phyloP scores from a whole-genome alignment of 768 basidiomycete species.

The Leucosporidium scottii region DNA sequence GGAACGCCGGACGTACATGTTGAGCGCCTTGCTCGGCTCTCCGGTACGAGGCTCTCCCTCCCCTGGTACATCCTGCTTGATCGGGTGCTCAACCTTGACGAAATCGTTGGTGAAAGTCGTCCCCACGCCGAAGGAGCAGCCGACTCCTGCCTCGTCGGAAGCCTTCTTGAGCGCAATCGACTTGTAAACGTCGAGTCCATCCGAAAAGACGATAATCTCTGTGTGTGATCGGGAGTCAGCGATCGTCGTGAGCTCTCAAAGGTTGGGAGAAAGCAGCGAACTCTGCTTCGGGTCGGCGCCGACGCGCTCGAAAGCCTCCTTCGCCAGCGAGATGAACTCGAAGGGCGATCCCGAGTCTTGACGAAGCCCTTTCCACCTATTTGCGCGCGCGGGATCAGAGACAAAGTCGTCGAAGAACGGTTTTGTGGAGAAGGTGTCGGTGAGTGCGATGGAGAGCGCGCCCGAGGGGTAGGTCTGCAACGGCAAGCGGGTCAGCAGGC shows the following conservation, averaged over 20 bases:
- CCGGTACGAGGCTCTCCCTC: slow-evolving; percentile 38
- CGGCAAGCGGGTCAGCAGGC: slow-evolving; percentile 39
- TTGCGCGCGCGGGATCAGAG: slow-evolving; percentile 51
- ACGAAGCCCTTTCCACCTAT: slow-evolving; percentile 71
- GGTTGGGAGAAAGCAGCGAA: slow-evolving; percentile 2
- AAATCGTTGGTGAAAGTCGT: slow-evolving; percentile 58
- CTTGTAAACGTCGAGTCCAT: slow-evolving; percentile 65
- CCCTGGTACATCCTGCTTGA: slow-evolving; percentile 40
- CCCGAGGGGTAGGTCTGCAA: slow-evolving; percentile 42
- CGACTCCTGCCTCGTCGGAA: slow-evolving; percentile 65
- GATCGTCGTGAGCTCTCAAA: background rate
- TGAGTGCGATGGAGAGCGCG: slow-evolving; percentile 62
- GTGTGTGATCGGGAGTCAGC: background rate
- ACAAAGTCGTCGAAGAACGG: slow-evolving; percentile 73
- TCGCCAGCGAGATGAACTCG: slow-evolving; percentile 66
- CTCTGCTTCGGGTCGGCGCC: slow-evolving; percentile 59
- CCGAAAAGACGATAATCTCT: slow-evolving; percentile 73
- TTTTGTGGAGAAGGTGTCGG: slow-evolving; percentile 87
- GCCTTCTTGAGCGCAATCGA: slow-evolving; percentile 63
- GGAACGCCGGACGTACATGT: slow-evolving; percentile 14
- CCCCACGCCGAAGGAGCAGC: slow-evolving; percentile 80
- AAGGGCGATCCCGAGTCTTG: slow-evolving; percentile 93
- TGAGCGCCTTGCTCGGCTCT: slow-evolving; percentile 60
- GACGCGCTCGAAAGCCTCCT: slow-evolving; percentile 61
- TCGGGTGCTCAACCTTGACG: slow-evolving; percentile 17